Evolutionary conservation across 2,329 filamentous ascomycete genomes (phyloP).

Genomic region (Talaromyces pinophilus): DNA sequence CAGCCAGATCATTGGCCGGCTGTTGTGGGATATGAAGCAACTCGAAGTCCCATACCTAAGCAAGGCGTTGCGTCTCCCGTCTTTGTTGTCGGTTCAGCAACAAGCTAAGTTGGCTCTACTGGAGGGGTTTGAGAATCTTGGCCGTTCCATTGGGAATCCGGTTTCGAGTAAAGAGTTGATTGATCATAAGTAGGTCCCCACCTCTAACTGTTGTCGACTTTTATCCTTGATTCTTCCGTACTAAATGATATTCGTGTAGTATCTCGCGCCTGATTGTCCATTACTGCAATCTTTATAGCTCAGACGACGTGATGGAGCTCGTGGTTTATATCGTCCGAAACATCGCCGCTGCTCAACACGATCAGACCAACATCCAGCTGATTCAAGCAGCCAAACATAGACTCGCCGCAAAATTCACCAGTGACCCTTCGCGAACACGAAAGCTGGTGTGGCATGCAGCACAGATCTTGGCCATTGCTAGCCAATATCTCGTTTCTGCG

Average conservation of each 20-base stretch:
- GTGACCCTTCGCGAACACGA: slow-evolving; percentile 7
- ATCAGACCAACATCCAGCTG: neutral
- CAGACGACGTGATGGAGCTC: slow-evolving; percentile 19
- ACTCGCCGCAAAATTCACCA: slow-evolving; percentile 1
- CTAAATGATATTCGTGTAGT: neutral
- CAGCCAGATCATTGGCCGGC: slow-evolving; percentile 16
- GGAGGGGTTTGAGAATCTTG: slow-evolving; percentile 15
- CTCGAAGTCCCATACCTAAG: slow-evolving; percentile 16
- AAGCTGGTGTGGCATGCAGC: slow-evolving; percentile 18
- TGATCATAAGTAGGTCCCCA: slow-evolving; percentile 12
- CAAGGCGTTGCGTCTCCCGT: slow-evolving; percentile 13
- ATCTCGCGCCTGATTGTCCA: slow-evolving; percentile 17
- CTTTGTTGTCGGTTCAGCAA: slow-evolving; percentile 9
- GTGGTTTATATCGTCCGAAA: slow-evolving; percentile 18
- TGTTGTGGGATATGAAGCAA: slow-evolving; percentile 18
- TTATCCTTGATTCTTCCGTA: neutral
- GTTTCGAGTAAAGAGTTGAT: slow-evolving; percentile 19
- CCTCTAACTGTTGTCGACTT: too few species aligned
- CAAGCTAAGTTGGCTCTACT: slow-evolving; percentile 10
- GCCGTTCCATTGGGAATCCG: neutral
- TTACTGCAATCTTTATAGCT: slow-evolving; percentile 17
- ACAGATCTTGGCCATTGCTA: slow-evolving; percentile 15
- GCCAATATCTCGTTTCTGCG: slow-evolving; percentile 18
- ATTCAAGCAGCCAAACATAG: slow-evolving; percentile 12
- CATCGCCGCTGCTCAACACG: neutral